Evolutionary conservation across 1,139 yeast species (phyloP).

Genomic region (Saccharomyces hybrid): DNA sequence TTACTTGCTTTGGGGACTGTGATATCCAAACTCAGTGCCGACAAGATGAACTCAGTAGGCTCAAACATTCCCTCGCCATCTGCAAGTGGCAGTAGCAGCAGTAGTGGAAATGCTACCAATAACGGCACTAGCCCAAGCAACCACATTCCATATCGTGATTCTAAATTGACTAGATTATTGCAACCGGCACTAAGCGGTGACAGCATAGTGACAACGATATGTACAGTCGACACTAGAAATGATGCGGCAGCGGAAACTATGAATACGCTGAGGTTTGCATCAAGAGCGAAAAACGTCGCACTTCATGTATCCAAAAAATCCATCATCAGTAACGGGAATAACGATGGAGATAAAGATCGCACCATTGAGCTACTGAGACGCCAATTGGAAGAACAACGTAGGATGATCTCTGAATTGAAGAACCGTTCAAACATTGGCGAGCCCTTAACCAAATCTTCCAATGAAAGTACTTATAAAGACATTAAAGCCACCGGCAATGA

Average conservation of each 20-base stretch:
- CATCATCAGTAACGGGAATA: constrained; percentile 2
- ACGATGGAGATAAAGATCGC: constrained; percentile 36
- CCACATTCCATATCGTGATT: constrained; percentile 88
- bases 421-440: neutral
- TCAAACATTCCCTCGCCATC: constrained; percentile 10
- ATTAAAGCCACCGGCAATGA: neutral
- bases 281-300: constrained; percentile 81
- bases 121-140: constrained; percentile 15
- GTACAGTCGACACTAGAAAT: constrained; percentile 63
- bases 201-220: constrained; percentile 76
- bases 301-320: constrained; percentile 55
- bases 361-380: constrained; percentile 39
- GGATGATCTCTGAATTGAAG: constrained; percentile 30
- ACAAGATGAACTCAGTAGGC: constrained; percentile 11
- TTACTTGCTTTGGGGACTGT: constrained; percentile 84
- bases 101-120: constrained; percentile 8
- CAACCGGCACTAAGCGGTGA: constrained; percentile 91
- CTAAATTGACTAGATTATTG: constrained; percentile 76
- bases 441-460: neutral
- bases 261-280: constrained; percentile 85
- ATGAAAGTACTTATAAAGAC: constrained; percentile 5
- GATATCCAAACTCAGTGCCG: constrained; percentile 62
- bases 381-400: constrained; percentile 37
- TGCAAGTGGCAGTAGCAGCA: constrained; percentile 18
- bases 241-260: constrained; percentile 67